A percentile compares a stretch with the other conserved stretches of the same genome.
Evolutionary conservation across 257 asterid species (phyloP).

Genomic region (Misopates orontium): DNA sequence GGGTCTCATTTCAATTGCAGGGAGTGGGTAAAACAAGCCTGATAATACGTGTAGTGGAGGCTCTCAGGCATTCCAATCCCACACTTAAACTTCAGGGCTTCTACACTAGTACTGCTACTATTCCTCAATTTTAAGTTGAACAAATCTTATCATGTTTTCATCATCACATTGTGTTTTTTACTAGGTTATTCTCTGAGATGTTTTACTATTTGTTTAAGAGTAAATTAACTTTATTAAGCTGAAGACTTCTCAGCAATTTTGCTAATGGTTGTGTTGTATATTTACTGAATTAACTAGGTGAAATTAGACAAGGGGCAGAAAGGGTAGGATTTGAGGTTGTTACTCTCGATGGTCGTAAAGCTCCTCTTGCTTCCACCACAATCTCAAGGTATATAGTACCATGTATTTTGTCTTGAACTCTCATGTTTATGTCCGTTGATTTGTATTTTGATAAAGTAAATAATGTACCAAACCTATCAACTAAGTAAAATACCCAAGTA

Average conservation of each 20-base stretch:
- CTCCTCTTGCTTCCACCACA: conserved; percentile 63
- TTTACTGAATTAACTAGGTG: conserved; percentile 41
- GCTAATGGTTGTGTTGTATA: neutral
- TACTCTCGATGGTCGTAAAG: conserved; percentile 68
- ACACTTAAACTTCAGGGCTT: conserved; percentile 75
- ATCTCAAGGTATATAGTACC: conserved; percentile 42
- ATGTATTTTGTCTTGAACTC: neutral
- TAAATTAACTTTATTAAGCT: too few species aligned
- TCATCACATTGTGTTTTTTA: neutral
- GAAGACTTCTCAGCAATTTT: neutral
- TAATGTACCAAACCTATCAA: too few species aligned
- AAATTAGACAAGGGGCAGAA: conserved; percentile 69
- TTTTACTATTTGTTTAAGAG: too few species aligned
- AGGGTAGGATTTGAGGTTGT: conserved; percentile 87
- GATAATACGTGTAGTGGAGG: conserved; percentile 63
- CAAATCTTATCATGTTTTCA: too few species aligned
- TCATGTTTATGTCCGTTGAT: neutral
- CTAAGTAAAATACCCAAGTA: too few species aligned
- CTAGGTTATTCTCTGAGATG: too few species aligned
- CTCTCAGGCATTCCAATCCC: conserved; percentile 57
- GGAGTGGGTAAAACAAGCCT: conserved; percentile 90
- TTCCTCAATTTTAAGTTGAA: neutral
- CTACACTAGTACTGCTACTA: conserved; percentile 28
- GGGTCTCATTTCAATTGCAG: conserved; percentile 29
- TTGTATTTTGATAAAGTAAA: too few species aligned